Evolutionary conservation across 2,329 filamentous ascomycete genomes (phyloP), one percentile per base, ranked within the genome.

Genomic region (Mycocentrospora acerina): DNA sequence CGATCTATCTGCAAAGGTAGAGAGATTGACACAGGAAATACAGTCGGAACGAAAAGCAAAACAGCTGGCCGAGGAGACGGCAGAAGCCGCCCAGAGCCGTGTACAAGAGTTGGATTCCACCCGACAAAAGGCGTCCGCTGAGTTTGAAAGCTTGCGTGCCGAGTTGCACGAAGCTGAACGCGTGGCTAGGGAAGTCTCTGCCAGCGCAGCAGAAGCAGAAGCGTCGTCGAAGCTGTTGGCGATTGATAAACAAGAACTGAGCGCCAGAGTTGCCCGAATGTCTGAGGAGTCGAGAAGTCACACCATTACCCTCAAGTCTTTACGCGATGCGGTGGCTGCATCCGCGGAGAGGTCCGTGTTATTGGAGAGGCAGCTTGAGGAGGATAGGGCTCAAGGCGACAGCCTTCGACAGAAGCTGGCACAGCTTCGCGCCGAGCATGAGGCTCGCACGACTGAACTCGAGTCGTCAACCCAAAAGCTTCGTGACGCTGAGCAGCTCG

Each of bases 51-150:
- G 78, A 60, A 85, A 81, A 44, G 85, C 88, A 4, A 82, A 89
- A 33, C 83, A 89, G 57, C 73, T 96, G 11, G 90, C 93, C 0
- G 93, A 98, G 59, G 91, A 96, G 42, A 94, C 88, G 2, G 79
- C 86, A 4, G 83, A 84, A 52, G 87, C 88, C 17, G 85, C 90
- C 2, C 86, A 95, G 62, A 86, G 83, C 66, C 84, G 91, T 15
- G 84, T 95, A 67, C 74, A 81, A 7, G 90, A 96, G 53, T 75
- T 98, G 2, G 91, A 97, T 62, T 77, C 77, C 29, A 91, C 87
- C 63, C 85, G 87, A 59, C 88, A 95, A 60, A 85, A 86, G 57
- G 90, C 86, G 25, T 84, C 88, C 3, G 81, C 86, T 1, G 91
- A 98, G 63, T 74, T 94, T 7, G 91, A 97, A 64, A 85, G 82